Evolutionary conservation across 495 filamentous ascomycete genomes (phyloP), one percentile per base, ranked within the genome.

Genomic region (Oidiodendron maius): DNA sequence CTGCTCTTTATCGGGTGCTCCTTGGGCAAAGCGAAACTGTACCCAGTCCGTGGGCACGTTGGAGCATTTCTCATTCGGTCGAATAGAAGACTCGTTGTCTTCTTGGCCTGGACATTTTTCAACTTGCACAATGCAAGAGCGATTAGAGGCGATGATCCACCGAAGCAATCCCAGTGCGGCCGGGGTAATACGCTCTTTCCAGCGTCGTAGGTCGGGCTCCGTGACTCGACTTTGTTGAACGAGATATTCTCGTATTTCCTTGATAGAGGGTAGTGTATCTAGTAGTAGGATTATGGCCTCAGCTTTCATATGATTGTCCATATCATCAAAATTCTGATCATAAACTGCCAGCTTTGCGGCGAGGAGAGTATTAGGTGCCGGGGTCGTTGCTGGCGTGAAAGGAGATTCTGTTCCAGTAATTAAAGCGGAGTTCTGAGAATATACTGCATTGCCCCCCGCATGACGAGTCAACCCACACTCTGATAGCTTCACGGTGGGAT

Each of bases 81-180:
- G 35, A 13, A 57, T 38, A 17, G 46, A 52, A 3, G 43, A 26
- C 9, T 57, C 56, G 6, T 8, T 50, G 30, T 67, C 61, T 11
- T 55, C 56, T 16, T 70, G 46, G 15, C 66, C 62, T 2, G 58
- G 30, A 17, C 61, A 60, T 35, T 69, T 66, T 50, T 81, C 75
- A 36, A 85, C 76, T 53, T 89, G 81, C 39, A 88, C 71, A 46
- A 97, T 95, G 53, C 82, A 91, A 2, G 91, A 93, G 30, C 88
- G 72, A 58, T 95, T 95, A 0, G 89, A 95, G 1, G 89, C 87
- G 44, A 97, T 82, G 51, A 97, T 87, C 91, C 91, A 96, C 48
- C 86, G 76, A 15, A 96, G 69, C 4, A 94, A 59, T 22, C 80
- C 77, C 4, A 87, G 60, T 2, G 85, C 80, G 5, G 86, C 71